phyloP scores from a whole-genome alignment of 345 rosid species.

The Linum lewisii region DNA sequence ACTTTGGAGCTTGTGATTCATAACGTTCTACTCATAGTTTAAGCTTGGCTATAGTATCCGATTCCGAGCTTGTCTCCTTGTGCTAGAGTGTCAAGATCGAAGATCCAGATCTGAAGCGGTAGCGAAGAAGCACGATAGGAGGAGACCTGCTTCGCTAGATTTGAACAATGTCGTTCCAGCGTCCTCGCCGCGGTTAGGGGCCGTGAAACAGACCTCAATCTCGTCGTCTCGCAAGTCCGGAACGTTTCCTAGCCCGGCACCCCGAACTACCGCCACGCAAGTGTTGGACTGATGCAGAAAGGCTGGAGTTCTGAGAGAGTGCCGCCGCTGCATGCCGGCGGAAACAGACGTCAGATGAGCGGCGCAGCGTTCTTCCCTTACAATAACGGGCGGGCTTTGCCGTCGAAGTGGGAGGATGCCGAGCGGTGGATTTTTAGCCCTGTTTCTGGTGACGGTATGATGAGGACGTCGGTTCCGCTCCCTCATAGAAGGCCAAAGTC shows the following conservation, averaged over 20 bases:
- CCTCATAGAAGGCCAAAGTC: slow-evolving; percentile 74
- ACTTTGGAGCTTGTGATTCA: neutral
- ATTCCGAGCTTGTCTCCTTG: slow-evolving; percentile 5
- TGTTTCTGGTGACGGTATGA: slow-evolving; percentile 50
- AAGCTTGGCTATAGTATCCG: neutral
- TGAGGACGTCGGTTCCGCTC: slow-evolving; percentile 37
- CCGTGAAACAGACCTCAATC: slow-evolving; percentile 39
- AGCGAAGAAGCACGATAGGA: slow-evolving; percentile 45
- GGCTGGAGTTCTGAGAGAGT: slow-evolving; percentile 98
- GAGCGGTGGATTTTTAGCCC: slow-evolving; percentile 99
- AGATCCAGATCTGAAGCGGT: slow-evolving; percentile 66
- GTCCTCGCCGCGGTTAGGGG: slow-evolving; percentile 55
- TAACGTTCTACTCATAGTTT: neutral
- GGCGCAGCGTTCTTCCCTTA: slow-evolving; percentile 40
- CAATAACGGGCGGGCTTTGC: slow-evolving; percentile 72
- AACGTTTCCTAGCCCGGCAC: slow-evolving; percentile 90
- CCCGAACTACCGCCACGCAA: slow-evolving; percentile 44
- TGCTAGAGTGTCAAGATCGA: slow-evolving; percentile 68
- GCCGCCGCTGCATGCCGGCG: slow-evolving; percentile 47
- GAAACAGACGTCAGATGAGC: slow-evolving; percentile 47
- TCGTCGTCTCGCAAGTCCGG: slow-evolving; percentile 42
- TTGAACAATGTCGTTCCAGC: slow-evolving; percentile 45
- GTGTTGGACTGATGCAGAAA: slow-evolving; percentile 54
- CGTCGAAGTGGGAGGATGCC: slow-evolving; percentile 99
- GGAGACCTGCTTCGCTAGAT: slow-evolving; percentile 74